Percentiles rank a stretch among this genome's conserved stretches.
Conservation (phyloP, 768 basidiomycete species). For the Rhizopogon vesiculosus region DNA sequence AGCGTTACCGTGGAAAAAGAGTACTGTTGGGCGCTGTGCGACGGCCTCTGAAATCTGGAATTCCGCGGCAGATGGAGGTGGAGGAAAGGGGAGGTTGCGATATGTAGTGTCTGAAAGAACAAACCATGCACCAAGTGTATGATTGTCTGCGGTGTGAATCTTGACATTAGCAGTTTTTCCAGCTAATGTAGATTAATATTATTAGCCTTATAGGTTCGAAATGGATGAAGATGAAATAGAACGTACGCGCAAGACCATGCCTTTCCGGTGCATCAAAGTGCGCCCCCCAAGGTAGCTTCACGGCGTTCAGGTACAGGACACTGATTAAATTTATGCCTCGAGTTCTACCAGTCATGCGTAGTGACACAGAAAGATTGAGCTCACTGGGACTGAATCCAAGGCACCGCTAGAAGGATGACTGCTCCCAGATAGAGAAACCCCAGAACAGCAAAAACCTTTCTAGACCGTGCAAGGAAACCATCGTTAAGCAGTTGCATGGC, state of each 20-base stretch:
- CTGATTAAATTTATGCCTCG: slow-evolving; percentile 27
- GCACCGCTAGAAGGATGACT: slow-evolving; percentile 52
- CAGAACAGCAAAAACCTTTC: slow-evolving; percentile 32
- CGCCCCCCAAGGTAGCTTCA: slow-evolving; percentile 59
- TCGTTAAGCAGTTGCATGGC: neutral
- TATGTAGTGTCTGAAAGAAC: slow-evolving; percentile 65
- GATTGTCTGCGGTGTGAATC: slow-evolving; percentile 71
- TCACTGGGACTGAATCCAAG: slow-evolving; percentile 68
- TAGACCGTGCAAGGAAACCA: slow-evolving; percentile 21
- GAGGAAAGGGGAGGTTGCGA: slow-evolving; percentile 37
- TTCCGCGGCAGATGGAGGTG: slow-evolving; percentile 31
- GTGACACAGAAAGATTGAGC: slow-evolving; percentile 21
- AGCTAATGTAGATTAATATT: slow-evolving; percentile 34
- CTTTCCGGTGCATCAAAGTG: slow-evolving; percentile 66
- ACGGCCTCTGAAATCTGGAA: slow-evolving; percentile 52
- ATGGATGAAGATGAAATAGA: neutral
- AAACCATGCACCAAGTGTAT: slow-evolving; percentile 84
- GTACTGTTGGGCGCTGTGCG: slow-evolving; percentile 59
- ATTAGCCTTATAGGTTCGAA: neutral
- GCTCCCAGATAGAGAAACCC: slow-evolving; percentile 50
- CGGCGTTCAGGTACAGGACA: slow-evolving; percentile 58
- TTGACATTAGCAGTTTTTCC: slow-evolving; percentile 73
- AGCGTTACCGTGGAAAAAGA: slow-evolving; percentile 92
- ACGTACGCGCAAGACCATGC: slow-evolving; percentile 79
- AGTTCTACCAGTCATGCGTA: slow-evolving; percentile 10